Conservation (phyloP, 1,139 yeast genomes). For the Spencermartinsiella ligniputridi region DNA sequence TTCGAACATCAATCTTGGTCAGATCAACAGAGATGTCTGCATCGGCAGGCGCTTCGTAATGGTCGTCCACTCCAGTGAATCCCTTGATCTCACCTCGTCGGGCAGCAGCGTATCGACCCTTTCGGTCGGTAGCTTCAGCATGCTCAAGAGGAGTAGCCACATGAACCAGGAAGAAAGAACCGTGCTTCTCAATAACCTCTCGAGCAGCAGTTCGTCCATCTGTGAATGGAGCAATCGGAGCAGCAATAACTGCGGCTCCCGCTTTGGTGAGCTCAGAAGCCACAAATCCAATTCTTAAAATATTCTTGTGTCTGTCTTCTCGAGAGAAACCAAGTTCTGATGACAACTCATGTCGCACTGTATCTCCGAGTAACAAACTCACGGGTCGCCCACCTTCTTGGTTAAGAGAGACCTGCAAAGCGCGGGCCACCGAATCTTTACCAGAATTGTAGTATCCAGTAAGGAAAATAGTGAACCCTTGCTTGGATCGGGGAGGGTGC, state of each 20-base stretch:
- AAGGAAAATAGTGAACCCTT: conserved; percentile 75
- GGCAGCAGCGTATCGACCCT: conserved; percentile 44
- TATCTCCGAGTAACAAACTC: conserved; percentile 55
- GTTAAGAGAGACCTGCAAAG: conserved; percentile 84
- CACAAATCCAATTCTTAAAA: conserved; percentile 51
- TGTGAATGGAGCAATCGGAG: conserved; percentile 48
- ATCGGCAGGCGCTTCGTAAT: conserved; percentile 43
- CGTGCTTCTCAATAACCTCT: conserved; percentile 43
- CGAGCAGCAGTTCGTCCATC: conserved; percentile 39
- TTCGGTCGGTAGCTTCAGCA: conserved; percentile 44
- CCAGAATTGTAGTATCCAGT: conserved; percentile 57
- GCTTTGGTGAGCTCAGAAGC: conserved; percentile 82
- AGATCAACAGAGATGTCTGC: conserved; percentile 55
- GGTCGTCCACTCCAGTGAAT: conserved; percentile 45
- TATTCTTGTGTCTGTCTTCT: conserved; percentile 39
- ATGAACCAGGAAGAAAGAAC: conserved; percentile 45
- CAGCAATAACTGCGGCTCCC: conserved; percentile 84
- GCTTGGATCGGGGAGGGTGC: conserved; percentile 85
- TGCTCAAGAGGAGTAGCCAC: conserved; percentile 47
- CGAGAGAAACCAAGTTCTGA: conserved; percentile 41
- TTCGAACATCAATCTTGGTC: conserved; percentile 46
- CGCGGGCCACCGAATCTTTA: conserved; percentile 67
- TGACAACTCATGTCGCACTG: conserved; percentile 43
- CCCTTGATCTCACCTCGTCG: conserved; percentile 46
- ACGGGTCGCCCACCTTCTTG: conserved; percentile 89